Evolutionary conservation across 257 asterid species (phyloP), one percentile per base, ranked within the genome.

Genomic region (Solanum bukasovii): DNA sequence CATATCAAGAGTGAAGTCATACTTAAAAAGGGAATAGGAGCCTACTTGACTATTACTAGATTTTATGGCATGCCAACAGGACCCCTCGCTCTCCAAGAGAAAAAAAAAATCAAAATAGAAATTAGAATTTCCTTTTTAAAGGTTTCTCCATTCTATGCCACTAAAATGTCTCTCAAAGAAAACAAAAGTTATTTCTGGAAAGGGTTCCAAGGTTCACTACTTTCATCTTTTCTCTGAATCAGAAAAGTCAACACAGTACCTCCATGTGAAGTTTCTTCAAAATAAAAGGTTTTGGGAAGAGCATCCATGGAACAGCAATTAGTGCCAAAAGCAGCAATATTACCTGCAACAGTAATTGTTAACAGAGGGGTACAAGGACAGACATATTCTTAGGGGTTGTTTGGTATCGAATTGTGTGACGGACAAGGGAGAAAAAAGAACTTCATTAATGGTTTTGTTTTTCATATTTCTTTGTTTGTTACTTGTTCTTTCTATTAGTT

Each of bases 271-370:
- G 96, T 90, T 89, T 94, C 93, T 92, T 95, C 90, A 96, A 89
- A 90, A 96, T 94, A 89, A 95, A 96, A 88, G 99, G 99, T 90
- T 96, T 96, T 33, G 99, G 99, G 88, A 96, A 96, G 90, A 96
- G 99, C 99, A 96, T 96, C 99, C 99, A 96, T 25, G 99, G 99
- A 89, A 96, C 99, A 89, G 98, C 98, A 89, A 95, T 91, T 84
- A 94, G 71, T 88, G 99, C 99, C 85, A 89, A 90, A 84, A 96
- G 93, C 92, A 96, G 91, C 93, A 96, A 88, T 84, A 93, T 78
- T 88, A 96, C 95, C 99, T 96, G 94, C 89, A 90, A 88, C 71
- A 70, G 10, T 81, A 70, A 85, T 67, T 59, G 82, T 71, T 31
- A 21, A 82, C 84, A 89, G 87, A 87, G 78, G 71, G 83, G 71